Evolutionary conservation across 192 early-diverging fungal genomes (phyloP), one percentile per base, ranked within the genome.

Genomic region (Backusella psychrophila): DNA sequence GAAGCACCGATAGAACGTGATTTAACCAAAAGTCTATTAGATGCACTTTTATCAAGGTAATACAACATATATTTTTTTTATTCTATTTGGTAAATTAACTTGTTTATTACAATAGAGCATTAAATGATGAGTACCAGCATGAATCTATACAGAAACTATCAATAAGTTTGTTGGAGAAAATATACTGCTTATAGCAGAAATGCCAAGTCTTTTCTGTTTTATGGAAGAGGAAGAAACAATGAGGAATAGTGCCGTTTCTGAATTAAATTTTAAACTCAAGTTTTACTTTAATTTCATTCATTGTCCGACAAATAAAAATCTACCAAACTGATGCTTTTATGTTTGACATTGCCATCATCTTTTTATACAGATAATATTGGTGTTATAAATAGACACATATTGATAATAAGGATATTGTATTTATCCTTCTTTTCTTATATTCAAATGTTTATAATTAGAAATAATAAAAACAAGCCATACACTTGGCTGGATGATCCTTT

Each of bases 21-120:
- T 63, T 63, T 63, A 63, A 63, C 56, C 29, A 63, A 63, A 63
- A 63, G 56, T 63, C 56, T 63, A 63, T 63, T 63, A 63, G 56
- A 63, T 29, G 23, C 21, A 63, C 26, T 63, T 29, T 63, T 63
- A 63, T 63, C 26, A 63, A 63, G 23, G 56, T 63, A 63, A 29
- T 29, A 63, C 56, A 29, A 63, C 56, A 12, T 29, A 26, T 63
- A 14, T 53, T 21, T 53, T 29, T 23, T 63, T 4, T 6, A 23
- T 63, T 23, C 26, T 63, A 29, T 63, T 63, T 26, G 9, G 26
- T 63, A 63, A 63, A 63, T 4, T 21, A 12, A 12, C 23, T 63
- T 26, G 7, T 29, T 63, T 4, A 12, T 29, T 14, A 29, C 9
- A 29, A 14, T 12, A 63, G 56, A 0, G 56, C 56, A 29, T 63